A percentile compares a stretch with the other conserved stretches of the same genome.
phyloP scores from a whole-genome alignment of 2,329 filamentous ascomycete species.

The Botryotinia narcissicola region DNA sequence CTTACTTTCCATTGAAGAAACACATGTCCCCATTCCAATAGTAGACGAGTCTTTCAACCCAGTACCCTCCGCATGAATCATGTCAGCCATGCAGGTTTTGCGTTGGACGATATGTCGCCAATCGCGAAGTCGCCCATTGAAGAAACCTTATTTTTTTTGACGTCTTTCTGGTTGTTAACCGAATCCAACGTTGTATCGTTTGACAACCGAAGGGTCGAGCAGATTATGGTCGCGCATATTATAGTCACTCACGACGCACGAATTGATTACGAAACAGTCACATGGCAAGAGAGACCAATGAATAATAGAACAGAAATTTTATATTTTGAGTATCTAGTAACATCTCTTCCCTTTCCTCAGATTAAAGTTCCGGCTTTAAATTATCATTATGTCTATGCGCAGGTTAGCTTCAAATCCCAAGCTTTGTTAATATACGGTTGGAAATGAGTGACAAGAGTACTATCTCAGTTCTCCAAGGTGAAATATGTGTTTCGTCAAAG shows the following conservation, averaged over 20 bases:
- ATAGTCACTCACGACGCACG: background rate
- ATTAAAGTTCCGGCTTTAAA: background rate
- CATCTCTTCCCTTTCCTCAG: no score
- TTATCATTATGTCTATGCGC: background rate
- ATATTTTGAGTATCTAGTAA: background rate
- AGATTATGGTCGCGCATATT: no score
- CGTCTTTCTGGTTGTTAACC: no score
- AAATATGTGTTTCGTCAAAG: constrained; percentile 41
- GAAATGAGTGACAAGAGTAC: constrained; percentile 12
- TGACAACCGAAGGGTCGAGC: no score
- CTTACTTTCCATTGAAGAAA: background rate
- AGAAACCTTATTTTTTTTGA: no score
- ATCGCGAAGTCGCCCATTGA: no score
- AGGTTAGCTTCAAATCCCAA: background rate
- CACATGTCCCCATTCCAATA: background rate
- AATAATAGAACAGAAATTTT: background rate
- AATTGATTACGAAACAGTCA: background rate
- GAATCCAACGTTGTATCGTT: no score
- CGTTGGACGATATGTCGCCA: no score
- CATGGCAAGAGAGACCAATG: background rate
- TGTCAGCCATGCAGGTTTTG: no score
- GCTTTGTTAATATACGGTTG: background rate
- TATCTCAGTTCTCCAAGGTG: constrained; percentile 43
- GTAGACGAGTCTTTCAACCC: background rate
- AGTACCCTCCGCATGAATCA: no score